Percentiles rank a stretch among this genome's conserved stretches.
Evolutionary conservation across 2,329 filamentous ascomycete species (phyloP).

Genomic region (Pyrenophora seminiperda): DNA sequence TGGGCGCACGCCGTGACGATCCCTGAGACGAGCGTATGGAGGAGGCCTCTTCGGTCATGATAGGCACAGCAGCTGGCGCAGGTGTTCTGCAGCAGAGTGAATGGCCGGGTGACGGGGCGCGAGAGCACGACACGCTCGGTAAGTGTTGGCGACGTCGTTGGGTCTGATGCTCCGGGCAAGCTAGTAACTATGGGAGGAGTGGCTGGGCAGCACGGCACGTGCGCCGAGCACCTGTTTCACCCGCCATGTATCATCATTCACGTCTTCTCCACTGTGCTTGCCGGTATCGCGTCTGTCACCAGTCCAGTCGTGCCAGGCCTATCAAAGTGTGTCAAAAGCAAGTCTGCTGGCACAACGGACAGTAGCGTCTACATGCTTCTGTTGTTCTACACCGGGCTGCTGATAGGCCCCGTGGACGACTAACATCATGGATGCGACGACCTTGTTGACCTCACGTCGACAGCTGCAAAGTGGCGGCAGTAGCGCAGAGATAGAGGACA

Average conservation of each 20-base stretch:
- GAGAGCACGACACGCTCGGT: conserved; percentile 20
- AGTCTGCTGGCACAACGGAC: too few relatives aligned
- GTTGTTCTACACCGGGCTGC: too few relatives aligned
- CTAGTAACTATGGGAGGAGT: conserved; percentile 17
- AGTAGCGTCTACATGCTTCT: too few relatives aligned
- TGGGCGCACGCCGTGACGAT: conserved; percentile 54
- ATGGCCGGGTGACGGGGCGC: conserved; percentile 19
- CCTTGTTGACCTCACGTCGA: background rate
- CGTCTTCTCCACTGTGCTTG: background rate
- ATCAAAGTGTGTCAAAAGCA: too few relatives aligned
- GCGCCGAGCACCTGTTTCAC: conserved; percentile 12
- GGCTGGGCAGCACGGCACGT: conserved; percentile 25
- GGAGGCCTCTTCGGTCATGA: conserved; percentile 34
- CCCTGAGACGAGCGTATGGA: conserved; percentile 41
- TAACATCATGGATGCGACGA: background rate
- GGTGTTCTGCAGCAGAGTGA: conserved; percentile 22
- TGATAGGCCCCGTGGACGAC: background rate
- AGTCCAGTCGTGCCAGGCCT: too few relatives aligned
- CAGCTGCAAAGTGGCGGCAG: background rate
- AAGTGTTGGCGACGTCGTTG: conserved; percentile 20
- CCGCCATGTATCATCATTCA: background rate
- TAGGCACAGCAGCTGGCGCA: conserved; percentile 18
- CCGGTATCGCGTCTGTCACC: too few relatives aligned
- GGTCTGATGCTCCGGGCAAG: conserved; percentile 17
- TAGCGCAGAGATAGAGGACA: background rate